Evolutionary conservation across 345 rosid species (phyloP), one percentile per base, ranked within the genome.

Genomic region (Gossypium mustelinum): DNA sequence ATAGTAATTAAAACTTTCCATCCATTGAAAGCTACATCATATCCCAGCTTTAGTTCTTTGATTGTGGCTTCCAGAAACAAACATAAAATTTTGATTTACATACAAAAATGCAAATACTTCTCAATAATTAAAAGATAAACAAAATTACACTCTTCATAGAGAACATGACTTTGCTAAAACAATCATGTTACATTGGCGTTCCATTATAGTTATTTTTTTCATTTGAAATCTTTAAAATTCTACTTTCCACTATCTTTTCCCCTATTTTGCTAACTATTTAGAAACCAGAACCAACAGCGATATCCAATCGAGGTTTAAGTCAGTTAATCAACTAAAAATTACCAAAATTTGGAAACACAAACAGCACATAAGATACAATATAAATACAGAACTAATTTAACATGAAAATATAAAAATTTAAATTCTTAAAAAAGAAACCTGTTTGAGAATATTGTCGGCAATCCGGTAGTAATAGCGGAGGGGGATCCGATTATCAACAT

Each of bases 391-490:
- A 57, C 61, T 57, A 20, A 57, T 57, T 57, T 57, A 57, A 57
- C 29, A 22, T 10, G 61, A 57, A 57, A 10, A 10, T 22, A 22
- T 20, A 57, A 20, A 57, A 57, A 10, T 11, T 10, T 57, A 57
- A 9, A 5, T 34, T 34, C 20, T 56, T 17, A 7, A 55, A 56
- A 58, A 22, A 2, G 9, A 48, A 22, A 94, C 99, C 97, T 95
- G 97, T 81, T 82, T 93, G 79, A 95, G 97, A 80, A 95, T 85
- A 45, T 93, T 95, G 77, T 93, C 92, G 11, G 99, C 97, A 83
- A 95, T 93, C 76, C 99, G 89, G 70, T 72, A 83, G 81, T 95
- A 95, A 86, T 80, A 89, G 24, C 81, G 87, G 67, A 95, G 92
- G 68, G 97, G 73, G 74, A 92, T 91, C 57, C 92, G 90, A 83